Evolutionary conservation across 192 early-diverging fungal genomes (phyloP).

Genomic region (Anaeromyces robustus): DNA sequence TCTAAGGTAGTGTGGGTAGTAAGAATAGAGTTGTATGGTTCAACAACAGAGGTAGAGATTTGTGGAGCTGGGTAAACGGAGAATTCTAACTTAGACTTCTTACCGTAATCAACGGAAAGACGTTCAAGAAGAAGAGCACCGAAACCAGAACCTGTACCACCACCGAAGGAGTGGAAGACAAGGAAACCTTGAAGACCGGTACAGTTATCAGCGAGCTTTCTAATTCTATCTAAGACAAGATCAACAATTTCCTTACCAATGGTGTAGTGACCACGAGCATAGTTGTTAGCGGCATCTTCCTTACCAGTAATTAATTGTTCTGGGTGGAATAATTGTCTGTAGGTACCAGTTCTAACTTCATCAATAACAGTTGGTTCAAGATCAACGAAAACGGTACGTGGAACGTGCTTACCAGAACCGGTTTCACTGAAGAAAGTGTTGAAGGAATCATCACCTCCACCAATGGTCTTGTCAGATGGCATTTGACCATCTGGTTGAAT

Average conservation of each 20-base stretch:
- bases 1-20: slow-evolving; percentile 98
- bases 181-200: slow-evolving; percentile 97
- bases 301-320: slow-evolving; percentile 99
- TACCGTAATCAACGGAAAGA: slow-evolving; percentile 98
- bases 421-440: slow-evolving; percentile 99
- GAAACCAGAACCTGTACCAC: slow-evolving; percentile 98
- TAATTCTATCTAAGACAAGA: slow-evolving; percentile 86
- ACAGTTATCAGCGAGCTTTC: slow-evolving; percentile 96
- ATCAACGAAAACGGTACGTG: slow-evolving; percentile 97
- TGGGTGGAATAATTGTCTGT: slow-evolving; percentile 81
- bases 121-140: slow-evolving; percentile 95
- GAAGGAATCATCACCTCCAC: slow-evolving; percentile 70
- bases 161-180: slow-evolving; percentile 99
- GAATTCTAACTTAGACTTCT: slow-evolving; percentile 99
- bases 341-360: slow-evolving; percentile 96
- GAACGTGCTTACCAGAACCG: slow-evolving; percentile 96
- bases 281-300: slow-evolving; percentile 99
- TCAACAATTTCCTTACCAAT: slow-evolving; percentile 99
- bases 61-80: slow-evolving; percentile 97
- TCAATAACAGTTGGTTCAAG: slow-evolving; percentile 92
- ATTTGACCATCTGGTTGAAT: slow-evolving; percentile 89
- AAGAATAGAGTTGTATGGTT: slow-evolving; percentile 93
- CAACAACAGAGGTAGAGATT: slow-evolving; percentile 91
- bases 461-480: slow-evolving; percentile 63
- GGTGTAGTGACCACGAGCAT: slow-evolving; percentile 99